Base-by-base conservation (phyloP, 306 rosid species). In the Dalbergia cultrata region DNA sequence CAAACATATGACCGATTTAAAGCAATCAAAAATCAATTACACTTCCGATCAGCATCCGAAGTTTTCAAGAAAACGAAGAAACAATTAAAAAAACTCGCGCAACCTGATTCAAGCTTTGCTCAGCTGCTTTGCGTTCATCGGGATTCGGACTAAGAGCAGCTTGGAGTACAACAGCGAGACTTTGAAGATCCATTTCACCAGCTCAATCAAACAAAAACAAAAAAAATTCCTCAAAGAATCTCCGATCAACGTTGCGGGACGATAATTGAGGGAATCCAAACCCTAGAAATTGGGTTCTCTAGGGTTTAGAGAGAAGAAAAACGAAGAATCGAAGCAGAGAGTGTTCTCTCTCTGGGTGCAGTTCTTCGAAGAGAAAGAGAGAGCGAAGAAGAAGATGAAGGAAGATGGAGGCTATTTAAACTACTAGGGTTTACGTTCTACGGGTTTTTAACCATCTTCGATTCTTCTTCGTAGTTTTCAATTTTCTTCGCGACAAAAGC, bases 121-220 rank as follows among this genome's bases (percentile, higher is more conserved):
- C 99, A 60, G 93, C 99, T 5, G 98, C 97, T 76, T 90, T 93
- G 12, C 99, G 92, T 82, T 96, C 98, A 69, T 93, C 93, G 7
- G 92, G 98, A 87, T 85, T 93, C 57, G 91, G 91, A 61, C 98
- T 93, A 14, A 96, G 98, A 86, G 97, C 98, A 72, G 98, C 98
- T 79, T 90, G 98, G 45, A 96, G 97, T 59, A 93, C 63, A 53
- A 89, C 84, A 50, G 90, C 97, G 1, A 96, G 90, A 78, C 89
- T 87, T 0, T 87, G 97, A 85, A 93, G 92, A 93, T 96, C 99
- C 99, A 96, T 96, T 10, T 44, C 52, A 22, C 19, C 85, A 22
- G 66, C 14, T 33, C 65, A 39, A 87, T 76, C 79, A 83, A 57
- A 75, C 11, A 26, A 26, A 26, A 26, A 26, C 47, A 37, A 9